phyloP scores from a whole-genome alignment of 2,329 filamentous ascomycete genomes.

The Trichophyton benhamiae region DNA sequence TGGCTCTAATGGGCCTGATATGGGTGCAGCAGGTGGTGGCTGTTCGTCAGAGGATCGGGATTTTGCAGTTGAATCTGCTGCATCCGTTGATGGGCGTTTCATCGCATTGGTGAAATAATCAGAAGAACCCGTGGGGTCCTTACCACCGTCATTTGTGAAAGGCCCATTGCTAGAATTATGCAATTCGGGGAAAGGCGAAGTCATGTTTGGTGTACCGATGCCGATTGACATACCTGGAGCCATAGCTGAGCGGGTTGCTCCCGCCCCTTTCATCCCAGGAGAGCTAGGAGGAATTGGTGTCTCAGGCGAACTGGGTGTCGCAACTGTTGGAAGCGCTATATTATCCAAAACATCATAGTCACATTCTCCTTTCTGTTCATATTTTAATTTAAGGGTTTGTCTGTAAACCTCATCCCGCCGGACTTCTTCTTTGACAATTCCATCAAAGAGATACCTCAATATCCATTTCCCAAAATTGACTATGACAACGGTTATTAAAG shows the following conservation, averaged over 20 bases:
- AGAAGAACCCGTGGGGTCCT: not conserved
- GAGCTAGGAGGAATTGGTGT: not conserved
- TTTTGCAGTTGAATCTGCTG: constrained; percentile 24
- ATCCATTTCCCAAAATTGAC: constrained; percentile 97
- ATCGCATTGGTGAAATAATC: constrained; percentile 12
- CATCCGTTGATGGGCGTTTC: constrained; percentile 17
- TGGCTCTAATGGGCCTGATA: constrained; percentile 17
- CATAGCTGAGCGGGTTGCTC: constrained; percentile 49
- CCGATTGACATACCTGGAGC: constrained; percentile 72
- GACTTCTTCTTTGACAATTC: constrained; percentile 82
- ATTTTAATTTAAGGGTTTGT: constrained; percentile 51
- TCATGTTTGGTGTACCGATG: constrained; percentile 51
- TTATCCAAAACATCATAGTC: constrained; percentile 49
- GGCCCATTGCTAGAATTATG: constrained; percentile 22
- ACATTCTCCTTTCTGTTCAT: constrained; percentile 46
- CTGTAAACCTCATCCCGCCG: constrained; percentile 64
- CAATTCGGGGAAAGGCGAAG: constrained; percentile 17
- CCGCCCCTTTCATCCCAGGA: constrained; percentile 39
- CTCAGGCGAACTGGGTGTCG: constrained; percentile 3
- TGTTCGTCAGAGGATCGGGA: constrained; percentile 15
- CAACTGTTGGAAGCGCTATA: constrained; percentile 42
- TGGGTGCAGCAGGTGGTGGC: not conserved
- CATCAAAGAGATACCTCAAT: constrained; percentile 78
- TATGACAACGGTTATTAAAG: constrained; percentile 26
- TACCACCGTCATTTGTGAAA: constrained; percentile 21